Conservation (phyloP, 805 yeast species). For the Candida ovalis region DNA sequence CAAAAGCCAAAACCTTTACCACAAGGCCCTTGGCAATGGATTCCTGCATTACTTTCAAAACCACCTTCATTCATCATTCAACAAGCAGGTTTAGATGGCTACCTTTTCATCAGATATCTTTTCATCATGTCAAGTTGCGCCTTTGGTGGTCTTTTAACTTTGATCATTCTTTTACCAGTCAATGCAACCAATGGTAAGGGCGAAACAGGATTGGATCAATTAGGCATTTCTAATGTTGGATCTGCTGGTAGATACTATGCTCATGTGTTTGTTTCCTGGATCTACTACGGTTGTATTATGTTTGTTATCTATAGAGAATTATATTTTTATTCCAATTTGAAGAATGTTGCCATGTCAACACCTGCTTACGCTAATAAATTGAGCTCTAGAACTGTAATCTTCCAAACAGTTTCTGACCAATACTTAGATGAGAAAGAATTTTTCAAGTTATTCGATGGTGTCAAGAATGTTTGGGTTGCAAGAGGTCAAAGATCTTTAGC, state of each 20-base stretch:
- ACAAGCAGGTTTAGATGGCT: conserved; percentile 93
- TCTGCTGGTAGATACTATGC: conserved; percentile 68
- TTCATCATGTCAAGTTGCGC: conserved; percentile 50
- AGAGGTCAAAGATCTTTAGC: conserved; percentile 56
- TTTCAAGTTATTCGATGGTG: conserved; percentile 75
- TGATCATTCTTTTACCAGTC: conserved; percentile 76
- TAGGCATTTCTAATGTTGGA: conserved; percentile 74
- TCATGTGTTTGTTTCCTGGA: conserved; percentile 78
- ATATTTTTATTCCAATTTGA: conserved; percentile 67
- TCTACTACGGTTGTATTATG: conserved; percentile 65
- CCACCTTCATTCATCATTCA: conserved; percentile 73
- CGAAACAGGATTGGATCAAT: conserved; percentile 64
- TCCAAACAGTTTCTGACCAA: conserved; percentile 79
- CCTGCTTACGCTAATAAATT: conserved; percentile 74
- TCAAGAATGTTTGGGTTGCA: conserved; percentile 75
- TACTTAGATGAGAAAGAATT: conserved; percentile 70
- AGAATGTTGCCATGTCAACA: conserved; percentile 74
- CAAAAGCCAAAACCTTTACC: conserved; percentile 74
- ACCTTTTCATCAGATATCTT: conserved; percentile 79
- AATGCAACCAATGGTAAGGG: conserved; percentile 69
- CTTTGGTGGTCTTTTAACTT: conserved; percentile 52
- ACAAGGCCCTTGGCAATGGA: conserved; percentile 66
- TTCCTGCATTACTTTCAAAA: conserved; percentile 56
- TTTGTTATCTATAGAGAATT: conserved; percentile 82
- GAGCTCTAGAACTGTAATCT: conserved; percentile 76